phyloP scores from a whole-genome alignment of 2,329 filamentous ascomycete genomes.

The Calonectria crousiana region DNA sequence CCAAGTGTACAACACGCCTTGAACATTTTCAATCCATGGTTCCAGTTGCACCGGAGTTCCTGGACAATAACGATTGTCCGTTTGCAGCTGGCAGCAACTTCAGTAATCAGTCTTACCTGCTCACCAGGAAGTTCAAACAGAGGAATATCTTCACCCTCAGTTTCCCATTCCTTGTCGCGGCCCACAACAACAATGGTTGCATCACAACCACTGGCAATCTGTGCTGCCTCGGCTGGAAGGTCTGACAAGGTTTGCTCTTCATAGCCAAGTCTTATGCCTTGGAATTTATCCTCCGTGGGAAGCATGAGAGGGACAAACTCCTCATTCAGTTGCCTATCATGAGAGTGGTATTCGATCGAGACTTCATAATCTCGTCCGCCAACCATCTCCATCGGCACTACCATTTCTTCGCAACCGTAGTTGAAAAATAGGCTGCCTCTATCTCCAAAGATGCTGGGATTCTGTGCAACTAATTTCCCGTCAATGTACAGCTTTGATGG shows the following conservation, averaged over 20 bases:
- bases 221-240: not conserved
- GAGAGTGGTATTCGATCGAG: not conserved
- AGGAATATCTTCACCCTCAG: not conserved
- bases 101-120: not conserved
- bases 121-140: not conserved
- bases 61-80: not conserved
- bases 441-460: not conserved
- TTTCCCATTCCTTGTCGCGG: conserved; percentile 2
- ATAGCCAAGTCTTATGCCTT: not conserved
- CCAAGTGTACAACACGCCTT: not conserved
- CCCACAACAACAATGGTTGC: not conserved
- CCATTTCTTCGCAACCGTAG: not conserved
- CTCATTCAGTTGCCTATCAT: not conserved
- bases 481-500: not conserved
- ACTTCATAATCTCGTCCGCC: not conserved
- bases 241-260: not conserved
- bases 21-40: not conserved
- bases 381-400: not conserved
- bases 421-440: not conserved
- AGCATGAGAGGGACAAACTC: not conserved
- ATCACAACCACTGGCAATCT: not conserved
- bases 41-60: not conserved
- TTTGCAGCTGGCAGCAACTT: not conserved
- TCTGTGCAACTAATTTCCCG: not conserved
- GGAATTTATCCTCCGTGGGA: not conserved